Conservation (phyloP, 1,284 basidiomycete genomes). For the Psilocybe mexicana region DNA sequence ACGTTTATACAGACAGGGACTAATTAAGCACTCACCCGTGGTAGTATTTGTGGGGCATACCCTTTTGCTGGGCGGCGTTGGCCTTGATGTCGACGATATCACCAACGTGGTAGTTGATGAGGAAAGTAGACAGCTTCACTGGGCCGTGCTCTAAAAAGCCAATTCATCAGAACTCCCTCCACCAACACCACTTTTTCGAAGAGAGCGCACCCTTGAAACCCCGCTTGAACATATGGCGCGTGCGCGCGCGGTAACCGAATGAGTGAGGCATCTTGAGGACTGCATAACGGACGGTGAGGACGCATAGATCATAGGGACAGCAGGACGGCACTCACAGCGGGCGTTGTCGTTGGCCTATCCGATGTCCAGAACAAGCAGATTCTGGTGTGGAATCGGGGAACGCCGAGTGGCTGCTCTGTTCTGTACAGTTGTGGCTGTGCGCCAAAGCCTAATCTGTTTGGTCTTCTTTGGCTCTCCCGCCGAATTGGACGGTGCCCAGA, state of each 20-base stretch:
- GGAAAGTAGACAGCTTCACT: conserved; percentile 91
- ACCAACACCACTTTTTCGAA: neutral
- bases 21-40: conserved; percentile 62
- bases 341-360: conserved; percentile 40
- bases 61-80: conserved; percentile 98
- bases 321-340: conserved; percentile 42
- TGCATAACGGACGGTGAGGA: conserved; percentile 29
- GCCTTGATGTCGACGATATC: conserved; percentile 99
- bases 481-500: conserved; percentile 16
- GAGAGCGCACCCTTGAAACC: conserved; percentile 84
- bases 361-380: conserved; percentile 32
- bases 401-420: conserved; percentile 45
- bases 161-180: conserved; percentile 3
- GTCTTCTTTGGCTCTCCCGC: conserved; percentile 28
- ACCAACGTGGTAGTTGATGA: conserved; percentile 91
- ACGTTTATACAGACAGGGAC: neutral
- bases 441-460: conserved; percentile 35
- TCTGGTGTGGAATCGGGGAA: conserved; percentile 33
- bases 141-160: conserved; percentile 78
- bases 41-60: conserved; percentile 99
- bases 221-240: conserved; percentile 99
- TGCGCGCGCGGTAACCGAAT: conserved; percentile 99
- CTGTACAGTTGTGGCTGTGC: conserved; percentile 43
- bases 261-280: conserved; percentile 96
- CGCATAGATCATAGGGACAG: conserved; percentile 22